A percentile compares a stretch with the other conserved stretches of the same genome.
phyloP scores from a whole-genome alignment of 1,284 basidiomycete species.

The Puccinia horiana region DNA sequence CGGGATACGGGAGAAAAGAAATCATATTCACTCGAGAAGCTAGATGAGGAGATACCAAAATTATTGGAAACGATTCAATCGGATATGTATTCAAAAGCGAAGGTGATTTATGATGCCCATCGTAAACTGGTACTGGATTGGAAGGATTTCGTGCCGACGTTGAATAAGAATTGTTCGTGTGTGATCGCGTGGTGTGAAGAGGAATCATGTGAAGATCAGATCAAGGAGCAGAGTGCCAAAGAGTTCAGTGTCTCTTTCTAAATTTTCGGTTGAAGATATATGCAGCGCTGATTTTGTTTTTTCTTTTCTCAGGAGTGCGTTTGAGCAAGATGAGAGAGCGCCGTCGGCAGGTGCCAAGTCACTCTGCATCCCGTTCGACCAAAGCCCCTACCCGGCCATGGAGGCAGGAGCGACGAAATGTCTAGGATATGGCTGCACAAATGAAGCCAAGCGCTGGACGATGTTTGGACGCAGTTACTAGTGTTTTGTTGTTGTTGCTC shows the following conservation, averaged over 20 bases:
- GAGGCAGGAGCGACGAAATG: conserved; percentile 79
- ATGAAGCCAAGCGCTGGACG: conserved; percentile 75
- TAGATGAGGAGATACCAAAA: conserved; percentile 66
- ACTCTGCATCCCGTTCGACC: conserved; percentile 94
- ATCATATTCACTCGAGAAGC: conserved; percentile 70
- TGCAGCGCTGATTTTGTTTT: background rate
- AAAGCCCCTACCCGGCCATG: conserved; percentile 74
- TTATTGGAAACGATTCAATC: conserved; percentile 83
- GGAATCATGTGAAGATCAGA: conserved; percentile 92
- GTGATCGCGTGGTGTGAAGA: conserved; percentile 96
- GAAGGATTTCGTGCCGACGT: conserved; percentile 85
- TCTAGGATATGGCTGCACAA: conserved; percentile 69
- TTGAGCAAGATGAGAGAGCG: conserved; percentile 83
- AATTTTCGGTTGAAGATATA: background rate
- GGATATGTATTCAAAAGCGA: conserved; percentile 83
- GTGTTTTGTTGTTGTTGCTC: background rate
- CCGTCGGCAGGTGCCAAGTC: conserved; percentile 98
- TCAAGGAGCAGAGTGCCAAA: conserved; percentile 88
- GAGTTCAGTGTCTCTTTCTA: conserved; percentile 66
- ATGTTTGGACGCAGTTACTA: conserved; percentile 52
- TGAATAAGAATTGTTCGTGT: conserved; percentile 85
- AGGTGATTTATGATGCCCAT: conserved; percentile 72
- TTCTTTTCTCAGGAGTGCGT: conserved; percentile 27
- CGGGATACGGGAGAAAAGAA: conserved; percentile 72
- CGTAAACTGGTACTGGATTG: conserved; percentile 77